phyloP scores from a whole-genome alignment of 1,284 basidiomycete genomes.

The Caloboletus firmus region DNA sequence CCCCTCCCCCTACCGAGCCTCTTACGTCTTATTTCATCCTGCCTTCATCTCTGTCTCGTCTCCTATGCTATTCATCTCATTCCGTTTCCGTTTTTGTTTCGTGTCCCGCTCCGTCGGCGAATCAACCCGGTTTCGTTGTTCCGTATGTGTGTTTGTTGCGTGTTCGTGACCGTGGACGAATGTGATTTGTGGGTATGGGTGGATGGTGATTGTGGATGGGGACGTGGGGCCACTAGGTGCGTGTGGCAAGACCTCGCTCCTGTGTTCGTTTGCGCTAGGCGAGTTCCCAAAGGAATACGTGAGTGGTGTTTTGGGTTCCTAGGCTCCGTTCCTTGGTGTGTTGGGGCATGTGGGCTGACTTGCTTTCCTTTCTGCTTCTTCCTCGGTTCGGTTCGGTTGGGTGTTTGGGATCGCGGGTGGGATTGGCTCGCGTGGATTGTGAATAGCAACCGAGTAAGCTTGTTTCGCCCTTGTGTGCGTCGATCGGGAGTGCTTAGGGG shows the following conservation, averaged over 20 bases:
- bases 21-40: background rate
- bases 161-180: background rate
- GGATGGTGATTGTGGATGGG: background rate
- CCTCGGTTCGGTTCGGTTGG: background rate
- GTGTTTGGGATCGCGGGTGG: background rate
- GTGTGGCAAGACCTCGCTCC: slow-evolving; percentile 81
- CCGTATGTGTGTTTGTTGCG: background rate
- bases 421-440: background rate
- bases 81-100: background rate
- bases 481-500: slow-evolving; percentile 1
- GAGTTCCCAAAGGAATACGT: slow-evolving; percentile 98
- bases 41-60: too few relatives aligned
- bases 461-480: slow-evolving; percentile 1
- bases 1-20: background rate
- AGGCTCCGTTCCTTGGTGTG: background rate
- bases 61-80: background rate
- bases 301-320: slow-evolving; percentile 29
- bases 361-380: background rate
- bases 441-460: slow-evolving; percentile 57
- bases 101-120: background rate
- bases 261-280: slow-evolving; percentile 91
- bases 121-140: background rate
- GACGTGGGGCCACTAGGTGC: slow-evolving; percentile 50
- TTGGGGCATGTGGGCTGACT: background rate
- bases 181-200: background rate